phyloP scores from a whole-genome alignment of 441 rosid species.

The Daphne laureola region DNA sequence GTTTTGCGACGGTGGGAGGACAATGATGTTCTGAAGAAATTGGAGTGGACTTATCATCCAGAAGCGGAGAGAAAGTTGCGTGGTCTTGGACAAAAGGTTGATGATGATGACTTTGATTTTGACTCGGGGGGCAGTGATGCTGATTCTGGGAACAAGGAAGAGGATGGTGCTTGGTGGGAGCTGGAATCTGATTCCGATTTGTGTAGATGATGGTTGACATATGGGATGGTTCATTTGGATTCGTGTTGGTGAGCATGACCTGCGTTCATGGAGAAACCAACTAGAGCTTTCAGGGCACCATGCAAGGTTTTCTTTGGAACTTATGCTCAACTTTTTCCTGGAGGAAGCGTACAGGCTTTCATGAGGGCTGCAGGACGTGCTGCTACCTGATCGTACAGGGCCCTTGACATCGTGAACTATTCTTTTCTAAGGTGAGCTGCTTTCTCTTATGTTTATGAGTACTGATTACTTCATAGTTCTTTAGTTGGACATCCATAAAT shows the following conservation, averaged over 20 bases:
- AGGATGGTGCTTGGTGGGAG: constrained; percentile 58
- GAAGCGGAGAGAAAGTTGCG: constrained; percentile 29
- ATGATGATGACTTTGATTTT: constrained; percentile 22
- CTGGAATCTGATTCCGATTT: constrained; percentile 37
- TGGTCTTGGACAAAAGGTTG: constrained; percentile 20
- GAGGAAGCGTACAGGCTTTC: constrained; percentile 9
- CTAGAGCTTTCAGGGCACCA: constrained; percentile 91
- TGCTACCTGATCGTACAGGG: constrained; percentile 98
- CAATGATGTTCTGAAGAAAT: constrained; percentile 48
- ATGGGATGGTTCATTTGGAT: too few species aligned
- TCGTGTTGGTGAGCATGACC: constrained; percentile 97
- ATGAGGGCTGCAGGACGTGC: constrained; percentile 65
- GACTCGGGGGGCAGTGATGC: constrained; percentile 20
- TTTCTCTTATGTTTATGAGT: too few species aligned
- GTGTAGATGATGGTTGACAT: constrained; percentile 3
- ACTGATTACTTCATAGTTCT: too few species aligned
- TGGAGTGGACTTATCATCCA: constrained; percentile 77
- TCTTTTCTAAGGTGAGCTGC: constrained; percentile 69
- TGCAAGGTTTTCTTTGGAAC: constrained; percentile 13
- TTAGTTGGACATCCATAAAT: too few species aligned
- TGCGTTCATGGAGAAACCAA: constrained; percentile 84
- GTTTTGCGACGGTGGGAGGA: constrained; percentile 74
- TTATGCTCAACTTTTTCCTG: not conserved
- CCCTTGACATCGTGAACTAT: constrained; percentile 67
- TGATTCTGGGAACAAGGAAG: constrained; percentile 20